These are phyloP conservation scores for Microcyclosporella mali DNA, from an alignment of 2,329 filamentous ascomycete genomes.

Conservation along the genomic window DNA sequence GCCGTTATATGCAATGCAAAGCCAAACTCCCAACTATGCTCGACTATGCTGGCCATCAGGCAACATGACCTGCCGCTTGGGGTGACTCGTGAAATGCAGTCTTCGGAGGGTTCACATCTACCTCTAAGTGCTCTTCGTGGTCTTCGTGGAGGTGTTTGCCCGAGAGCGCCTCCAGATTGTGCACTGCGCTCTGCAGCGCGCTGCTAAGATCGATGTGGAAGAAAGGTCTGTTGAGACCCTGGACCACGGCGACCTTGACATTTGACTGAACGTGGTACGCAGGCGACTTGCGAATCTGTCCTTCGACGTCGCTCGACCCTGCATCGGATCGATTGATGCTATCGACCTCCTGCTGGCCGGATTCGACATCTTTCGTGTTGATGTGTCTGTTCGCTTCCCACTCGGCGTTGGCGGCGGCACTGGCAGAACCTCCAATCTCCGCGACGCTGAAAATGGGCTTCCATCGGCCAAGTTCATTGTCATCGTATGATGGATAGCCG, in stretches of 20 bases:
- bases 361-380: slow-evolving; percentile 29
- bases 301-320: slow-evolving; percentile 32
- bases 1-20: no score
- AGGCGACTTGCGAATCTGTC: slow-evolving; percentile 44
- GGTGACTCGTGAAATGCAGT: no score
- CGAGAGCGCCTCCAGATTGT: slow-evolving; percentile 47
- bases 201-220: slow-evolving; percentile 92
- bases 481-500: slow-evolving; percentile 61
- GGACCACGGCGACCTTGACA: slow-evolving; percentile 57
- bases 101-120: neutral
- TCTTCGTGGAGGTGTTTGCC: slow-evolving; percentile 3
- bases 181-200: slow-evolving; percentile 79
- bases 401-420: slow-evolving; percentile 64
- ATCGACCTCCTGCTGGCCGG: slow-evolving; percentile 18
- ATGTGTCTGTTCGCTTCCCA: slow-evolving; percentile 51
- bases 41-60: no score
- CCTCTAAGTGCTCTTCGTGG: neutral
- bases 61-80: no score
- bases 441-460: slow-evolving; percentile 93
- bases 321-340: slow-evolving; percentile 24
- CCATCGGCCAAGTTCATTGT: slow-evolving; percentile 61
- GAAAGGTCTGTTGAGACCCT: slow-evolving; percentile 80
- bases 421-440: slow-evolving; percentile 67
- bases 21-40: no score
- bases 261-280: slow-evolving; percentile 17